Percentiles rank a stretch among this genome's conserved stretches.
Conservation (phyloP, 108 stramenopile genomes). For the Pseudonitzschia delicatissima region DNA sequence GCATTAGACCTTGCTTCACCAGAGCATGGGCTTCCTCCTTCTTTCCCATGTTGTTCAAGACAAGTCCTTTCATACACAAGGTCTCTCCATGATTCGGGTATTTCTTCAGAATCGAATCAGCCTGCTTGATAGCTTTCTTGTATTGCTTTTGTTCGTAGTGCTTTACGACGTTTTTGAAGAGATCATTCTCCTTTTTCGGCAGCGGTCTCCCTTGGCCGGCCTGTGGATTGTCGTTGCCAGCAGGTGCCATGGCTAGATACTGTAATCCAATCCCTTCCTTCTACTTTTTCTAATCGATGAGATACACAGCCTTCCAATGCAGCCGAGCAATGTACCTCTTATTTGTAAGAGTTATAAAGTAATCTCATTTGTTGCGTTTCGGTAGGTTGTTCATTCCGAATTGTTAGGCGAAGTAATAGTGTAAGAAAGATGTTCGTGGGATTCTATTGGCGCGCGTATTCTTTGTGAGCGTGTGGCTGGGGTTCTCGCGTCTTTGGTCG, state of each 20-base stretch:
- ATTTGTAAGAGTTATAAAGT: too few relatives aligned
- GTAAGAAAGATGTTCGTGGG: too few relatives aligned
- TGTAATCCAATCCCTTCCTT: too few relatives aligned
- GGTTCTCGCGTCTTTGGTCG: too few relatives aligned
- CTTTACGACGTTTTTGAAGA: conserved; percentile 90
- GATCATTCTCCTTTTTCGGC: conserved; percentile 90
- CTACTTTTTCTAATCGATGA: too few relatives aligned
- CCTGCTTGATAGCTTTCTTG: conserved; percentile 95
- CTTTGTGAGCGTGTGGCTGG: too few relatives aligned
- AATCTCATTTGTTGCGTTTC: too few relatives aligned
- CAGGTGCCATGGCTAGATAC: conserved; percentile 19
- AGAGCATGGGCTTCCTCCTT: conserved; percentile 90
- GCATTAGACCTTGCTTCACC: conserved; percentile 87
- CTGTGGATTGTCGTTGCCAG: conserved; percentile 49
- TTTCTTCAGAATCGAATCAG: conserved; percentile 90
- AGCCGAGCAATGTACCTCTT: too few relatives aligned
- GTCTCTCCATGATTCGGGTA: conserved; percentile 98
- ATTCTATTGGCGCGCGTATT: too few relatives aligned
- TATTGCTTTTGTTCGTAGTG: conserved; percentile 97
- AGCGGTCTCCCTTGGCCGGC: conserved; percentile 73
- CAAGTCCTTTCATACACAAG: conserved; percentile 95
- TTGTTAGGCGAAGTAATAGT: too few relatives aligned
- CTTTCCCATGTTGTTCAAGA: conserved; percentile 73
- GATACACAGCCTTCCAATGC: too few relatives aligned
- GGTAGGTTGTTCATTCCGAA: too few relatives aligned